Evolutionary conservation across 2,329 filamentous ascomycete genomes (phyloP).

Genomic region (Incumbomyces delicatus): DNA sequence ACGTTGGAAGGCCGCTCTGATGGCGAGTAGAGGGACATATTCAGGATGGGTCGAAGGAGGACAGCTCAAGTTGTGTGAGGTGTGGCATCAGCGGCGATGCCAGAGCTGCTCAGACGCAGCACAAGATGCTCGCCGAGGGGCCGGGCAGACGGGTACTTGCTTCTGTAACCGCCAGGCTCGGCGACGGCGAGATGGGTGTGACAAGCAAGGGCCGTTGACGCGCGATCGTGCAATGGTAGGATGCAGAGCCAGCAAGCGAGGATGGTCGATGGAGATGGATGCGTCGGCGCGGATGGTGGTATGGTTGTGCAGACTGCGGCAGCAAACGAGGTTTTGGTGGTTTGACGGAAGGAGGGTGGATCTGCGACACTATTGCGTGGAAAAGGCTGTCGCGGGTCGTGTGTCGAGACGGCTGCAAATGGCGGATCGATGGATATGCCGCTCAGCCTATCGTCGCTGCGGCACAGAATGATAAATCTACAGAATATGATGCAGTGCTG

Average conservation of each 20-base stretch:
- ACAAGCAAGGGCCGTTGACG: constrained; percentile 6
- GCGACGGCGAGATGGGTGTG: constrained; percentile 5
- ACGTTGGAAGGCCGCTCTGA: constrained; percentile 44
- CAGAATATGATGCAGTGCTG: not conserved
- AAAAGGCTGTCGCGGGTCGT: not conserved
- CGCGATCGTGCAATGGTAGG: constrained; percentile 1
- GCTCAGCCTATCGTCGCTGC: no score
- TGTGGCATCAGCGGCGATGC: constrained; percentile 8
- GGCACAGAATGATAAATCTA: not conserved
- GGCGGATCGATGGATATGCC: no score
- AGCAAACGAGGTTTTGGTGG: constrained; percentile 7
- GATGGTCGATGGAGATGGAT: constrained; percentile 5
- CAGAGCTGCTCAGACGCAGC: constrained; percentile 8
- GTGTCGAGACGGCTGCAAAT: no score
- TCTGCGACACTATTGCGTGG: not conserved
- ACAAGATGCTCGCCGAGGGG: constrained; percentile 7
- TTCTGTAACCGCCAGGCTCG: constrained; percentile 6
- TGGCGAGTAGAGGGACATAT: constrained; percentile 37
- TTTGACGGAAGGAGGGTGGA: constrained; percentile 3
- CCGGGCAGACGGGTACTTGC: constrained; percentile 5
- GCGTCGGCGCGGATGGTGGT: constrained; percentile 1
- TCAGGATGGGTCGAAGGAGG: constrained; percentile 9
- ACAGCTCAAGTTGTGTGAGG: constrained; percentile 8
- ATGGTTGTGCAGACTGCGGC: constrained; percentile 7
- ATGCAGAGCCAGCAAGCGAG: constrained; percentile 5